Percentiles rank a stretch among this genome's conserved stretches.
Evolutionary conservation across 2,329 filamentous ascomycete species (phyloP).

Genomic region (Cladosporium sp.): DNA sequence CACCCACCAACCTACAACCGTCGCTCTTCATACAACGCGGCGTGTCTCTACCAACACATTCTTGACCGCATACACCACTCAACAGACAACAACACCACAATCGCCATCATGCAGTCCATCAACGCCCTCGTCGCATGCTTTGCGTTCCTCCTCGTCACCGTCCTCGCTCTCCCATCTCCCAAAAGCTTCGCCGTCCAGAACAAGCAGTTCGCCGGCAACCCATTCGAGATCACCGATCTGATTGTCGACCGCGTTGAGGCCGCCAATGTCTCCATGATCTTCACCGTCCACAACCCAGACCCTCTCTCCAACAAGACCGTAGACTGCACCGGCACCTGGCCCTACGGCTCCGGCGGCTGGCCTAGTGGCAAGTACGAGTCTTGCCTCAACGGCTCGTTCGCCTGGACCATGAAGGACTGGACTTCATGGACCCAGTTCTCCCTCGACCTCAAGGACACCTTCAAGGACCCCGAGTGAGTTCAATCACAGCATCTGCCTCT

Average conservation of each 20-base stretch:
- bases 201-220: constrained; percentile 16
- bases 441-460: constrained; percentile 33
- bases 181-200: neutral
- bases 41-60: neutral
- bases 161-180: neutral
- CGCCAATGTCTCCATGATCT: constrained; percentile 31
- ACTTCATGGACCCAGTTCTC: constrained; percentile 28
- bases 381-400: constrained; percentile 31
- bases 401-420: constrained; percentile 31
- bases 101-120: constrained; percentile 16
- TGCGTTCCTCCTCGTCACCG: constrained; percentile 7
- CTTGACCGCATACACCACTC: neutral
- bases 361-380: constrained; percentile 29
- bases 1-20: neutral
- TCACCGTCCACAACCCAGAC: constrained; percentile 36
- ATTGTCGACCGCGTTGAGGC: constrained; percentile 24
- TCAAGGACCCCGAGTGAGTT: constrained; percentile 34
- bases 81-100: neutral
- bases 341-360: constrained; percentile 26
- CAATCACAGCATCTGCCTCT: constrained; percentile 2
- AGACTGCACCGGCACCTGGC: constrained; percentile 32
- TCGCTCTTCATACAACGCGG: neutral
- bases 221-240: constrained; percentile 29
- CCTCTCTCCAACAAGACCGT: constrained; percentile 32
- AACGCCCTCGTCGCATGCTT: neutral